Percentiles rank a stretch among this genome's conserved stretches.
Evolutionary conservation across 148 eudicot genomes (phyloP).

Genomic region (Polygonum aviculare): DNA sequence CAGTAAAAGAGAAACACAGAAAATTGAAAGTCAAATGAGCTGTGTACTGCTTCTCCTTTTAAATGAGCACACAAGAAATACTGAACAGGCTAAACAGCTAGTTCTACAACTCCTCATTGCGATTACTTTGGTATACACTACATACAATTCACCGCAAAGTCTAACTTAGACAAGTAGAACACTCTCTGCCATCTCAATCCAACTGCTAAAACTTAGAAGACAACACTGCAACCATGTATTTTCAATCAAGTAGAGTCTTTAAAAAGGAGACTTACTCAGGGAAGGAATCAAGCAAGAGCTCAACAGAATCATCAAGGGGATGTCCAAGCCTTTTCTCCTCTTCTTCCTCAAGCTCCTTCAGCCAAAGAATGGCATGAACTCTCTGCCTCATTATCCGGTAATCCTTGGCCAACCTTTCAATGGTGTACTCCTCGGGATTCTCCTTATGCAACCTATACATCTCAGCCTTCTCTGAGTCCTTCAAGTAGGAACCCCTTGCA

Average conservation of each 20-base stretch:
- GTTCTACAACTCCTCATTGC: background rate
- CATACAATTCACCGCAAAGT: background rate
- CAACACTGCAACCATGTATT: background rate
- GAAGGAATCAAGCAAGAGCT: conserved; percentile 58
- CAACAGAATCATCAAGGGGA: conserved; percentile 82
- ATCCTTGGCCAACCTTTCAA: conserved; percentile 72
- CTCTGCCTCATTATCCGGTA: conserved; percentile 88
- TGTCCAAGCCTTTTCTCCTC: conserved; percentile 72
- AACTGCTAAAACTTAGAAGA: background rate
- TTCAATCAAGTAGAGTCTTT: background rate
- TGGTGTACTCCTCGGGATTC: conserved; percentile 68
- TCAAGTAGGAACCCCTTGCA: conserved; percentile 77
- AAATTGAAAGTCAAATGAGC: background rate
- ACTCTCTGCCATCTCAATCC: background rate
- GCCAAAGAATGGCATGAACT: conserved; percentile 84
- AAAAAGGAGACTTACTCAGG: conserved; percentile 52
- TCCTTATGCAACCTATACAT: conserved; percentile 78
- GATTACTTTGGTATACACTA: background rate
- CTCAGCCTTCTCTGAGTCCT: conserved; percentile 85
- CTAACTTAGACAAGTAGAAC: background rate
- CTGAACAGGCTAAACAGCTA: background rate
- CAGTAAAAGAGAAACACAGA: background rate
- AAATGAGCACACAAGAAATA: background rate
- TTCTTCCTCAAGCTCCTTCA: conserved; percentile 75
- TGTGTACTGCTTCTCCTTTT: background rate